Evolutionary conservation across 78 protist genomes (phyloP).

Genomic region (Dictyostelium capitatum): DNA sequence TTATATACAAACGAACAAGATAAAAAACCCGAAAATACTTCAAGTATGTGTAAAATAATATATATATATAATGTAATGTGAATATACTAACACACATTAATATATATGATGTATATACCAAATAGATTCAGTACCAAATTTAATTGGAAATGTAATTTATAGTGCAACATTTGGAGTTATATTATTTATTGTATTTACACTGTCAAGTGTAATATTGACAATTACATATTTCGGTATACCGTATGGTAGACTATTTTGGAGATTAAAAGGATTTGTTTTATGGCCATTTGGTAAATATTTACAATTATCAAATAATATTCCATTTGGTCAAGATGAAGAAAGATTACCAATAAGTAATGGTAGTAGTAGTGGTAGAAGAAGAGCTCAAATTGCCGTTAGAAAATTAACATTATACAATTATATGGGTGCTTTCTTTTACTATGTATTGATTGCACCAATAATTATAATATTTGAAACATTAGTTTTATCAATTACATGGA

Average conservation of each 20-base stretch:
- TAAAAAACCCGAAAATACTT: background rate
- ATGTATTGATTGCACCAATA: conserved; percentile 44
- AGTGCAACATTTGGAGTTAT: conserved; percentile 25
- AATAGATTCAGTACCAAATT: background rate
- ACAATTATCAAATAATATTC: conserved; percentile 17
- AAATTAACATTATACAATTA: conserved; percentile 20
- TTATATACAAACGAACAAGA: conserved; percentile 22
- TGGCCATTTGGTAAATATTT: conserved; percentile 86
- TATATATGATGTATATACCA: background rate
- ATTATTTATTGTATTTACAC: conserved; percentile 15
- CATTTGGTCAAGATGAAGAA: conserved; percentile 21
- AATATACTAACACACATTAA: background rate
- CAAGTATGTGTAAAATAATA: background rate
- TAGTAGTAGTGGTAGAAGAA: background rate
- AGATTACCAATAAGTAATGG: conserved; percentile 10
- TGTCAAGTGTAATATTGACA: conserved; percentile 9
- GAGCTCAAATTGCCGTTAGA: background rate
- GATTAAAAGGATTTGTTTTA: conserved; percentile 60
- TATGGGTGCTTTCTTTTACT: conserved; percentile 46
- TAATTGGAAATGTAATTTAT: conserved; percentile 68
- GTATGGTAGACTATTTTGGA: conserved; percentile 68
- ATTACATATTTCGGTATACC: conserved; percentile 70
- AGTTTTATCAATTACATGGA: conserved; percentile 73
- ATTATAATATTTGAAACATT: conserved; percentile 41
- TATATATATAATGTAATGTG: background rate